Conservation (phyloP, 306 rosid genomes). For the Corylus americana region DNA sequence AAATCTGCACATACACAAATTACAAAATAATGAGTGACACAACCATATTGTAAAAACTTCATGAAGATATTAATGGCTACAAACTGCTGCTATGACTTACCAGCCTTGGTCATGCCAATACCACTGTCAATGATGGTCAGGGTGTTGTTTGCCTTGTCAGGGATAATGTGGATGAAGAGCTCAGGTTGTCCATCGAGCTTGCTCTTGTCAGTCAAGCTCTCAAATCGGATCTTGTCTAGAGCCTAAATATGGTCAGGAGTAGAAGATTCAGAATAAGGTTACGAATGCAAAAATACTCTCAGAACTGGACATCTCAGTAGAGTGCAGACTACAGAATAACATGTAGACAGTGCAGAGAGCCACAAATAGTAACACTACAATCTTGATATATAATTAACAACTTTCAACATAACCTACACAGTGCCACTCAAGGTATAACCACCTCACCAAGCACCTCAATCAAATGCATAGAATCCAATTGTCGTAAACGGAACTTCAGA, state of each 20-base stretch:
- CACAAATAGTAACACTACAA: not conserved
- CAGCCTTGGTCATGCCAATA: constrained; percentile 96
- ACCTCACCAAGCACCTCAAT: too few species aligned
- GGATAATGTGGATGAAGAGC: constrained; percentile 79
- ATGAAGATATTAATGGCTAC: not conserved
- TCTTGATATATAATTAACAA: too few species aligned
- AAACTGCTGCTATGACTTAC: constrained; percentile 33
- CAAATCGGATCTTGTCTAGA: constrained; percentile 82
- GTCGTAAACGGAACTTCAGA: too few species aligned
- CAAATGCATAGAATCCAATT: too few species aligned
- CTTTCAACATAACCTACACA: too few species aligned
- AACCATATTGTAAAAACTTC: not conserved
- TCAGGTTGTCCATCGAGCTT: constrained; percentile 93
- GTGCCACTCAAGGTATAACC: too few species aligned
- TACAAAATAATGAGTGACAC: not conserved
- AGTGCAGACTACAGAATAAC: too few species aligned
- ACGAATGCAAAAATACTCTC: too few species aligned
- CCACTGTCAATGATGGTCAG: constrained; percentile 89
- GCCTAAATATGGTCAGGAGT: constrained; percentile 44
- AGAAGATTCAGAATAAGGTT: not conserved
- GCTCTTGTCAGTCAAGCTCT: constrained; percentile 91
- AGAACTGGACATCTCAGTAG: too few species aligned
- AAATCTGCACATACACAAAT: constrained; percentile 49
- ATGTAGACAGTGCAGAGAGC: not conserved
- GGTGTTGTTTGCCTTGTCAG: constrained; percentile 75